Evolutionary conservation across 208 protist species (phyloP).

Genomic region (Herpetomonas samuelpessoai): DNA sequence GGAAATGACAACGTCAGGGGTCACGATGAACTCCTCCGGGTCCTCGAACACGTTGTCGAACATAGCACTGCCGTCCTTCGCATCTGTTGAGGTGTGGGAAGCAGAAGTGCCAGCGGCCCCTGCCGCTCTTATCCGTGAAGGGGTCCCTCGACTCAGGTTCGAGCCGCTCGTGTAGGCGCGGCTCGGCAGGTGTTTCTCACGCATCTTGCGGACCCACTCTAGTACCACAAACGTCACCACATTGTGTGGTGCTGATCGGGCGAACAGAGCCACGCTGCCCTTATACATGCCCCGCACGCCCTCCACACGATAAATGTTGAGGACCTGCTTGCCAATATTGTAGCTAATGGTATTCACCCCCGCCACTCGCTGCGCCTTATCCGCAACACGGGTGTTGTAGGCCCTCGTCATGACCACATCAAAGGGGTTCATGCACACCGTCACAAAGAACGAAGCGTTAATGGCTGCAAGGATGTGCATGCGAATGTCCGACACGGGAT

Average conservation of each 20-base stretch:
- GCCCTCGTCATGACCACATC: slow-evolving; percentile 68
- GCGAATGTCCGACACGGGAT: slow-evolving; percentile 25
- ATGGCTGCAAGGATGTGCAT: slow-evolving; percentile 45
- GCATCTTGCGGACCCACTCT: slow-evolving; percentile 46
- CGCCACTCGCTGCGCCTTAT: neutral
- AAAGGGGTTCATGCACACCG: slow-evolving; percentile 48
- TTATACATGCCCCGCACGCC: slow-evolving; percentile 74
- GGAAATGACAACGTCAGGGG: too few relatives aligned
- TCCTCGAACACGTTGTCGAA: slow-evolving; percentile 11
- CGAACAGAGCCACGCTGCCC: slow-evolving; percentile 48
- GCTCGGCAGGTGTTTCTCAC: slow-evolving; percentile 34
- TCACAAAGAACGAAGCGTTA: slow-evolving; percentile 25
- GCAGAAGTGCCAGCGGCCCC: too few relatives aligned
- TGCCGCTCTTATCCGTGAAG: too few relatives aligned
- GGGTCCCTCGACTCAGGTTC: slow-evolving; percentile 9
- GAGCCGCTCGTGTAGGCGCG: slow-evolving; percentile 55
- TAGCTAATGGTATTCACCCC: neutral
- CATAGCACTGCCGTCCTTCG: slow-evolving; percentile 25
- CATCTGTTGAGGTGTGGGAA: too few relatives aligned
- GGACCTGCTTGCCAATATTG: slow-evolving; percentile 3
- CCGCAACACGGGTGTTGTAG: slow-evolving; percentile 35
- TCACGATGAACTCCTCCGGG: slow-evolving; percentile 10
- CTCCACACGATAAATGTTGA: slow-evolving; percentile 52
- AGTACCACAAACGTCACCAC: slow-evolving; percentile 57
- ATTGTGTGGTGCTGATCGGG: slow-evolving; percentile 58